phyloP scores from a whole-genome alignment of 2,329 filamentous ascomycete genomes.

The Colletotrichum simmondsii region DNA sequence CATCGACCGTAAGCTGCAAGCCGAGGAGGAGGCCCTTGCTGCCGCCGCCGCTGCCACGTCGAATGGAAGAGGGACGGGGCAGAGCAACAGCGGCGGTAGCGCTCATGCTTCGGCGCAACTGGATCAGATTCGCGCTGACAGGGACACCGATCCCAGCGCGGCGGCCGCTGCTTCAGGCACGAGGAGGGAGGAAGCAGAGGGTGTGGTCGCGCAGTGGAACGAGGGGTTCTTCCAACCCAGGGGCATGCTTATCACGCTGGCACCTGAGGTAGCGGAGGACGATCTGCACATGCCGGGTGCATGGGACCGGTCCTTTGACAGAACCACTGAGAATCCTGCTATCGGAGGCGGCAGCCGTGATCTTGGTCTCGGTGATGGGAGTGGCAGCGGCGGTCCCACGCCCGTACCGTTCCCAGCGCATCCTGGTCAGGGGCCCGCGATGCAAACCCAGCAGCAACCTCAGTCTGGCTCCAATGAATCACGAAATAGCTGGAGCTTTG shows the following conservation, averaged over 20 bases:
- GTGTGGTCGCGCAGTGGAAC: conserved; percentile 66
- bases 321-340: conserved; percentile 14
- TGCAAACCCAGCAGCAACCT: conserved; percentile 31
- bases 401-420: conserved; percentile 9
- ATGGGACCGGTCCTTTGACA: conserved; percentile 45
- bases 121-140: conserved; percentile 45
- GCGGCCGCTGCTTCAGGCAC: background rate
- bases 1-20: conserved; percentile 59
- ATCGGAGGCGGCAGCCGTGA: background rate
- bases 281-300: conserved; percentile 43
- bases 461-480: conserved; percentile 36
- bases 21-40: conserved; percentile 46
- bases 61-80: conserved; percentile 8
- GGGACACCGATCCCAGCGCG: conserved; percentile 45
- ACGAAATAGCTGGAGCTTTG: conserved; percentile 43
- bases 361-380: background rate
- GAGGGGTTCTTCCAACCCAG: conserved; percentile 64
- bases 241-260: conserved; percentile 54
- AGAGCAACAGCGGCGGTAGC: conserved; percentile 39
- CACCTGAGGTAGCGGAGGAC: conserved; percentile 36
- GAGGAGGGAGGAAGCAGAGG: conserved; percentile 31
- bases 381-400: background rate
- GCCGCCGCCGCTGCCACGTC: conserved; percentile 33
- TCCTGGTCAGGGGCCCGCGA: conserved; percentile 16
- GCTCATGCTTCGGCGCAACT: conserved; percentile 54